phyloP scores from a whole-genome alignment of 768 basidiomycete species.

The Amanita inopinata region DNA sequence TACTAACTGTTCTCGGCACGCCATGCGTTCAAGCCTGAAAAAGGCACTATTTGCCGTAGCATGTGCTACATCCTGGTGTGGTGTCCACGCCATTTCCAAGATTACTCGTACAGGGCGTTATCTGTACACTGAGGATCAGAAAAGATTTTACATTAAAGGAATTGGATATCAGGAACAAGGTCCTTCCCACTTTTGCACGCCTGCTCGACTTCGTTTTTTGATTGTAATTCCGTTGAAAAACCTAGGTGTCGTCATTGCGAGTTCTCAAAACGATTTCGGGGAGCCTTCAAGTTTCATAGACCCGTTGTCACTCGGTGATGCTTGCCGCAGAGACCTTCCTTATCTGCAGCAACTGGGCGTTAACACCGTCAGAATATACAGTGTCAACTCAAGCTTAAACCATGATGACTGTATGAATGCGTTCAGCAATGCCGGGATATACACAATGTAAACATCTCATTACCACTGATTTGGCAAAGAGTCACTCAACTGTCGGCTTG shows the following conservation, averaged over 20 bases:
- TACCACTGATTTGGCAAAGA: no score
- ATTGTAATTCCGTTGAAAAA: no score
- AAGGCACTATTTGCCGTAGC: conserved; percentile 28
- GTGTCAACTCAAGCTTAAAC: conserved; percentile 72
- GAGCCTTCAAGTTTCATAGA: conserved; percentile 74
- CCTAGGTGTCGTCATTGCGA: conserved; percentile 34
- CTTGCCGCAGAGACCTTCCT: conserved; percentile 73
- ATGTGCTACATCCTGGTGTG: conserved; percentile 30
- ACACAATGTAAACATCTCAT: conserved; percentile 85
- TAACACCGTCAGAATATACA: conserved; percentile 81
- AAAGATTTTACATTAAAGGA: conserved; percentile 82
- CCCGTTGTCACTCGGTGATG: conserved; percentile 56
- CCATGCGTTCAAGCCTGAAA: conserved; percentile 20
- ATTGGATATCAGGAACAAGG: conserved; percentile 82
- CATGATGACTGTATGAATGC: conserved; percentile 82
- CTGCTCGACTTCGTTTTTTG: conserved; percentile 3
- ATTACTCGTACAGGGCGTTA: conserved; percentile 70
- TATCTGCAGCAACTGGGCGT: conserved; percentile 67
- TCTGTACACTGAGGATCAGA: conserved; percentile 68
- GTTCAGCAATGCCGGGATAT: conserved; percentile 74
- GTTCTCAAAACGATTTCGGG: conserved; percentile 49
- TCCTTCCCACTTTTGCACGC: background rate
- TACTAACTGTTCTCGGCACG: conserved; percentile 7
- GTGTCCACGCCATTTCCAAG: conserved; percentile 55
- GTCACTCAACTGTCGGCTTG: conserved; percentile 10